Base-by-base conservation (phyloP, 352 stramenopile species). In the Globisporangium middletonii region DNA sequence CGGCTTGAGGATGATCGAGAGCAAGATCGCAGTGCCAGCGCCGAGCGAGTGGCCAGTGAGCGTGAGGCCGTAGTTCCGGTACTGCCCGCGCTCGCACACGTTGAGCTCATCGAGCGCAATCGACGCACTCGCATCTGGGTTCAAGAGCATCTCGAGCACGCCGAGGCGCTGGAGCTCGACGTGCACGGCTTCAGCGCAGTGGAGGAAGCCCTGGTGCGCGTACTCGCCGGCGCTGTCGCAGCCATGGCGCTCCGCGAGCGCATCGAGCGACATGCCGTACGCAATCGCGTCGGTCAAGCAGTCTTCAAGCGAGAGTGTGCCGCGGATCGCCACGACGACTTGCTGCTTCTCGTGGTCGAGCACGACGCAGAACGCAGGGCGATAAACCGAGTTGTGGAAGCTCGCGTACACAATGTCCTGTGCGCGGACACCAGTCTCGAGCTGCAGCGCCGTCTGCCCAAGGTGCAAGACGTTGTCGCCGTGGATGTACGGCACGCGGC, bases 381-480 rank as follows among this genome's bases (percentile, higher is more conserved):
- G 74, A 42, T 90, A 95, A 3, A 95, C 83, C 12, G 72, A 83
- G 62, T 95, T 94, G 37, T 70, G 63, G 52, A 94, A 94, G 38
- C 73, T 88, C 3, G 79, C 82, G 57, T 90, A 94, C 43, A 95
- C 80, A 41, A 95, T 94, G 50, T 94, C 82, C 19, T 87, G 62
- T 3, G 60, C 65, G 12, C 47, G 65, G 28, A 88, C 65, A 19
- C 77, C 72, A 3, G 72, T 95, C 68, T 93, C 82, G 50, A 93
- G 75, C 60, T 94, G 79, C 16, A 95, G 59, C n/a, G 86, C 83
- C 2, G 80, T 75, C 49, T 95, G 86, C 15, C 83, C 68, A 26
- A 90, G 56, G 59, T 92, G 79, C 44, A 94, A 89, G 63, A 81
- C 87, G 62, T 95, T 95, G 63, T 94, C 86, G 27, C 86, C 83